phyloP scores from a whole-genome alignment of 1,284 basidiomycete species.

The Sphaerobolus stellatus region DNA sequence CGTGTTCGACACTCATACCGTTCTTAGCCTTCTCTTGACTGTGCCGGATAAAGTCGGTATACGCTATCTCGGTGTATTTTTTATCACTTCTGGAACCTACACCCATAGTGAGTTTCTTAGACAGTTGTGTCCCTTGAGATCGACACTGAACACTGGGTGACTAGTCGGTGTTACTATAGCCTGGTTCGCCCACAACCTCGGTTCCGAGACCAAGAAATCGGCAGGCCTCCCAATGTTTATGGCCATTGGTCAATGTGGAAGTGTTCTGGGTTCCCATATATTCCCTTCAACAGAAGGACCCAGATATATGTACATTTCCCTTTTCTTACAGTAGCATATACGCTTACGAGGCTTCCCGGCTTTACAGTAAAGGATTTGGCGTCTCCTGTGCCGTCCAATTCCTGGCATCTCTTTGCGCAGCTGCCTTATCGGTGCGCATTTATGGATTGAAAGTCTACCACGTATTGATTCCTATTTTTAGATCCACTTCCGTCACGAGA shows the following conservation, averaged over 20 bases:
- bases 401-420: constrained; percentile 49
- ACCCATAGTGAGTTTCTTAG: constrained; percentile 39
- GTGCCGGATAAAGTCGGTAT: constrained; percentile 47
- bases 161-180: constrained; percentile 59
- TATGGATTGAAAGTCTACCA: constrained; percentile 4
- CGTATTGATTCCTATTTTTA: constrained; percentile 23
- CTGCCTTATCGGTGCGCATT: constrained; percentile 54
- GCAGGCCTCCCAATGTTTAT: constrained; percentile 73
- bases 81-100: constrained; percentile 67
- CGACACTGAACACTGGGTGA: neutral
- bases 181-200: constrained; percentile 75
- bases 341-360: neutral
- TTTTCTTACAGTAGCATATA: constrained; percentile 10
- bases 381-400: constrained; percentile 30
- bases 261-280: constrained; percentile 68
- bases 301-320: constrained; percentile 50
- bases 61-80: constrained; percentile 70
- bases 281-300: constrained; percentile 66
- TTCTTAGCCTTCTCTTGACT: constrained; percentile 48
- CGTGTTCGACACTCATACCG: neutral
- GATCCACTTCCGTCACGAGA: constrained; percentile 64
- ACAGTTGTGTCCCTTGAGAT: neutral
- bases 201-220: constrained; percentile 75
- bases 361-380: constrained; percentile 62
- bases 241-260: constrained; percentile 73